A percentile compares a stretch with the other conserved stretches of the same genome.
These are phyloP conservation scores for Chaetomiaceae sp. DNA, from an alignment of 2,329 filamentous ascomycete genomes.

Conservation along the genomic window DNA sequence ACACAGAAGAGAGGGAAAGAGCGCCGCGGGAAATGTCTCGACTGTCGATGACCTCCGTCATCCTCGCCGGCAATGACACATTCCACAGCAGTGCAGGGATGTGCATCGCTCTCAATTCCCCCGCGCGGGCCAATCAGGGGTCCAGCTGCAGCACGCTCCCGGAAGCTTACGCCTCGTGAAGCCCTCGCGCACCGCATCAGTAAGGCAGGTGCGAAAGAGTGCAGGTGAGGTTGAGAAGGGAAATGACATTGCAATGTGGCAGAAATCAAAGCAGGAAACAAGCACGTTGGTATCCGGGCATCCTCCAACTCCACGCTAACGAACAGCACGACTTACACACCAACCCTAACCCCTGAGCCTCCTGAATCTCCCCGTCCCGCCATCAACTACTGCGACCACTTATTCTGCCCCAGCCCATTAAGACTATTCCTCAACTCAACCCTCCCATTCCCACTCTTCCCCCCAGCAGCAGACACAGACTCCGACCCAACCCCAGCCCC, in stretches of 20 bases:
- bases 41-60: constrained; percentile 6
- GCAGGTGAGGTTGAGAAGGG: too few relatives aligned
- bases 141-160: constrained; percentile 22
- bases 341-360: not conserved
- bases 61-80: constrained; percentile 23
- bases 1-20: too few relatives aligned
- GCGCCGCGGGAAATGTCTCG: not conserved
- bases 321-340: not conserved
- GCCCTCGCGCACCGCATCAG: too few relatives aligned
- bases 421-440: constrained; percentile 27
- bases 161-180: not conserved
- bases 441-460: constrained; percentile 14
- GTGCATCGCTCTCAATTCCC: not conserved
- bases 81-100: too few relatives aligned
- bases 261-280: not conserved
- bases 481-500: not conserved
- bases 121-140: constrained; percentile 27
- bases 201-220: too few relatives aligned
- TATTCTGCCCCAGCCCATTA: constrained; percentile 31
- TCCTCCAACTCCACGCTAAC: not conserved
- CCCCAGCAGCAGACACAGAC: constrained; percentile 16
- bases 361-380: not conserved
- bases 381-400: constrained; percentile 19
- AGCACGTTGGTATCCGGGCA: too few relatives aligned
- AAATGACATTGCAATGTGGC: not conserved